phyloP scores from a whole-genome alignment of 768 basidiomycete genomes.

The Lenzites betulinus region DNA sequence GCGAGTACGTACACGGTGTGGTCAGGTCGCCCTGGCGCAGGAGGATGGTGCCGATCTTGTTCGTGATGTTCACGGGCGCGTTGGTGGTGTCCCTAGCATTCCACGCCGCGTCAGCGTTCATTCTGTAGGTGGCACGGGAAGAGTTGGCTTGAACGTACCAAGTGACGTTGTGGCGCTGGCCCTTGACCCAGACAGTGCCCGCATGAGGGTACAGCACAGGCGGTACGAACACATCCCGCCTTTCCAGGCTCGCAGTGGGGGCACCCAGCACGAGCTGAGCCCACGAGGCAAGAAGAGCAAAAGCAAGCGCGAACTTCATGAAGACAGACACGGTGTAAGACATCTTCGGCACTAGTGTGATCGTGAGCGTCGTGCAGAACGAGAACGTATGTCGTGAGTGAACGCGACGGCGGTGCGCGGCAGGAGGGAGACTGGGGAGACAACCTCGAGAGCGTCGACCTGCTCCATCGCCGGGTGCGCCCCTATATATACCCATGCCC shows the following conservation, averaged over 20 bases:
- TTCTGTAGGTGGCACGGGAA: no score
- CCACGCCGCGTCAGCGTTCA: background rate
- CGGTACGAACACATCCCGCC: slow-evolving; percentile 19
- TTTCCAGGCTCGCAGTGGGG: background rate
- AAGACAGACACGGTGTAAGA: background rate
- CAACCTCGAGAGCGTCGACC: no score
- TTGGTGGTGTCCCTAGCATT: slow-evolving; percentile 32
- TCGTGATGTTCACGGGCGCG: slow-evolving; percentile 42
- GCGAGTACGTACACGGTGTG: slow-evolving; percentile 29
- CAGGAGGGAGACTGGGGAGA: background rate
- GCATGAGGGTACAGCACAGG: slow-evolving; percentile 21
- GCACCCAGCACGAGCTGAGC: slow-evolving; percentile 8
- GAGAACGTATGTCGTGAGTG: background rate
- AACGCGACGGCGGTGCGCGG: background rate
- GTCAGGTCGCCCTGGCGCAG: slow-evolving; percentile 29
- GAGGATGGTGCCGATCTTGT: slow-evolving; percentile 23
- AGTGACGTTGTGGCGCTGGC: slow-evolving; percentile 20
- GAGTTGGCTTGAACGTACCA: slow-evolving; percentile 6
- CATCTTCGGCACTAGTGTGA: background rate
- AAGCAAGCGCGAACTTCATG: slow-evolving; percentile 9
- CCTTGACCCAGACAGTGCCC: slow-evolving; percentile 19
- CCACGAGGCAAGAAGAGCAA: slow-evolving; percentile 8
- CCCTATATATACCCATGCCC: background rate
- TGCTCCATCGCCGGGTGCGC: background rate
- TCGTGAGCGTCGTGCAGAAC: background rate